These are phyloP conservation scores for Pythium guiyangense DNA, from an alignment of 352 stramenopile species.

Conservation along the genomic window DNA sequence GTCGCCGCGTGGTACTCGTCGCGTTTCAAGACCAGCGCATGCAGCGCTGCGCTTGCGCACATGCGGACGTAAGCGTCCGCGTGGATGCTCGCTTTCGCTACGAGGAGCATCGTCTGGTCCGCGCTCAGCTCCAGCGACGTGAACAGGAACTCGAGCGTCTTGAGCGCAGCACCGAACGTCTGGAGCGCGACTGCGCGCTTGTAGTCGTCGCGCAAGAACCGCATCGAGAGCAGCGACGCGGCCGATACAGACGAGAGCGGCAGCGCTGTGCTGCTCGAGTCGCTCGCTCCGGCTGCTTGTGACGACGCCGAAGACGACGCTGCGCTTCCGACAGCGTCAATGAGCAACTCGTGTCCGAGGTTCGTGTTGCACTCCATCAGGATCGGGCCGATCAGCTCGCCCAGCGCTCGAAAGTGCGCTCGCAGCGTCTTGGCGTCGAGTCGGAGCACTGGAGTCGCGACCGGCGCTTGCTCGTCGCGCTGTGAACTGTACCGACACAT, in stretches of 20 bases:
- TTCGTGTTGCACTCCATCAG: conserved; percentile 67
- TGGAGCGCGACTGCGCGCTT: conserved; percentile 42
- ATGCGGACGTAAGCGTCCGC: conserved; percentile 28
- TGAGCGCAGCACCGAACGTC: conserved; percentile 43
- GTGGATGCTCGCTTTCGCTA: conserved; percentile 52
- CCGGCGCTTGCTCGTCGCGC: not conserved
- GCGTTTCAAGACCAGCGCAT: conserved; percentile 21
- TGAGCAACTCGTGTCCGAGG: conserved; percentile 36
- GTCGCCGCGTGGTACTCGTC: conserved; percentile 17
- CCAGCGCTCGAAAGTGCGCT: conserved; percentile 25
- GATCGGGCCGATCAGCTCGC: conserved; percentile 56
- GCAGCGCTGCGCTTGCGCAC: conserved; percentile 31
- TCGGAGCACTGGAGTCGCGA: not conserved
- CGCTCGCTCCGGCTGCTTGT: not conserved
- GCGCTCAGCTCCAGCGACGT: conserved; percentile 37
- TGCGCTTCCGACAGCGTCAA: conserved; percentile 3
- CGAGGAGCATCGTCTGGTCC: conserved; percentile 61
- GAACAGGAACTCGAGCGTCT: conserved; percentile 41
- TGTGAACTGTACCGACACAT: conserved; percentile 17
- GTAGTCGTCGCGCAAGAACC: conserved; percentile 36
- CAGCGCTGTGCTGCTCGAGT: conserved; percentile 1
- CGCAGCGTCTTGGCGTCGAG: conserved; percentile 38
- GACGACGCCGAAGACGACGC: not conserved
- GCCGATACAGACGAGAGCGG: not conserved
- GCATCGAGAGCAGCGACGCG: not conserved